Evolutionary conservation across 352 stramenopile genomes (phyloP).

Genomic region (Pythium aphanidermatum): DNA sequence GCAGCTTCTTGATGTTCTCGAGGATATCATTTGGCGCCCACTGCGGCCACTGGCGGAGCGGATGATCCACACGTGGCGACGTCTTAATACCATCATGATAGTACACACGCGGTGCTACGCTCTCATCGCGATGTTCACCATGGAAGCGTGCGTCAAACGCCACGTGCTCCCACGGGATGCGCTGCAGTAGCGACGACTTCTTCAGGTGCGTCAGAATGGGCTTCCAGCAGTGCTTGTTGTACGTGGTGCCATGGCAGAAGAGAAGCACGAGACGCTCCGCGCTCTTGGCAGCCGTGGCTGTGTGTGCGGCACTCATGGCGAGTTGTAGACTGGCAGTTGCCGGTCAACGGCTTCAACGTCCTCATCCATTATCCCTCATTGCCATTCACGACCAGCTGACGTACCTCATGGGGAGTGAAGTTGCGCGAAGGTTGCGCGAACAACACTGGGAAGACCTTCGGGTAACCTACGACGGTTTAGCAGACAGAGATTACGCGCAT

Average conservation of each 20-base stretch:
- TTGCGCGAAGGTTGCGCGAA: not conserved
- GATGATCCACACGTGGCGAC: slow-evolving; percentile 12
- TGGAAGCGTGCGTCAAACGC: slow-evolving; percentile 39
- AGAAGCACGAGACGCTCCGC: slow-evolving; percentile 21
- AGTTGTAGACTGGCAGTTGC: too few relatives aligned
- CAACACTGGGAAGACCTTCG: not conserved
- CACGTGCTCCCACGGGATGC: slow-evolving; percentile 18
- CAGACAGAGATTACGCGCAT: too few relatives aligned
- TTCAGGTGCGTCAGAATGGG: slow-evolving; percentile 34
- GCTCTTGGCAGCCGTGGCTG: not conserved
- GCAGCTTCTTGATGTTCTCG: slow-evolving; percentile 8
- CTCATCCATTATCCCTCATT: too few relatives aligned
- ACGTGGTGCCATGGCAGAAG: slow-evolving; percentile 35
- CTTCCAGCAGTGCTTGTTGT: slow-evolving; percentile 36
- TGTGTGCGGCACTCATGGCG: not conserved
- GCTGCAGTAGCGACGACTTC: slow-evolving; percentile 19
- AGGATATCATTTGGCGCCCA: slow-evolving; percentile 1
- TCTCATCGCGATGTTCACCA: slow-evolving; percentile 29
- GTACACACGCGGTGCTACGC: slow-evolving; percentile 14
- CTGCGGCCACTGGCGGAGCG: slow-evolving; percentile 4
- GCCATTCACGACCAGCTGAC: too few relatives aligned
- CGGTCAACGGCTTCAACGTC: too few relatives aligned
- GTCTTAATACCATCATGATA: slow-evolving; percentile 8
- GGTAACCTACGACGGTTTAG: too few relatives aligned
- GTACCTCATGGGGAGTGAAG: too few relatives aligned